These are phyloP conservation scores for Blastobotrys illinoisensis DNA, from an alignment of 1,139 yeast species.

Conservation along the genomic window DNA sequence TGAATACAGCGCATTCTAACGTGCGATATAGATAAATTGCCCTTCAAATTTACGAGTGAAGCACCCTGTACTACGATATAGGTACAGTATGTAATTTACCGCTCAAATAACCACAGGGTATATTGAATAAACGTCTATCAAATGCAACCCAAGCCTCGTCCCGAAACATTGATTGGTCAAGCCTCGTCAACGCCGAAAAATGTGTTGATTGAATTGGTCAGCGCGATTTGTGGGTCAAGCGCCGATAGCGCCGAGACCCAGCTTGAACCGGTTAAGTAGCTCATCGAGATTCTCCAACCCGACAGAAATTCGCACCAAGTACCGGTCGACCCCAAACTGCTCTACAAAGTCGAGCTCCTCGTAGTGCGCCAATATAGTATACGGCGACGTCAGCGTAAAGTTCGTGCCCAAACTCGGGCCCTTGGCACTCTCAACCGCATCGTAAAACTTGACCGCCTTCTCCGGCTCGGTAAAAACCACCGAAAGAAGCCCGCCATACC, in stretches of 20 bases:
- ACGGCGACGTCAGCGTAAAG: conserved; percentile 88
- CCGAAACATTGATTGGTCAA: too few species aligned
- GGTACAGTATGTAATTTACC: too few species aligned
- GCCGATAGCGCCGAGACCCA: conserved; percentile 27
- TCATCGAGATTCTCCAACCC: conserved; percentile 51
- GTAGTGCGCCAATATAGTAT: conserved; percentile 84
- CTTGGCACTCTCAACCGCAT: conserved; percentile 68
- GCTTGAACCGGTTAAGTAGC: conserved; percentile 37
- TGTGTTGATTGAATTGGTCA: background rate
- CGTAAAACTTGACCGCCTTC: conserved; percentile 70
- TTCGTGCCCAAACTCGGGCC: conserved; percentile 96
- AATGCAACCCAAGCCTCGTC: too few species aligned
- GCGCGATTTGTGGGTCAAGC: background rate
- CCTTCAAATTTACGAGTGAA: too few species aligned
- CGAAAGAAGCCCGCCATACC: conserved; percentile 89
- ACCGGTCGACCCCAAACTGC: conserved; percentile 78
- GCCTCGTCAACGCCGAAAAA: too few species aligned
- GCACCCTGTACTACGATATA: too few species aligned
- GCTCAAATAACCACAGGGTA: too few species aligned
- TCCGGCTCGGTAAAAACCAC: conserved; percentile 62
- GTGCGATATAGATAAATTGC: too few species aligned
- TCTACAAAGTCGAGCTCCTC: conserved; percentile 76
- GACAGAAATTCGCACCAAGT: conserved; percentile 75
- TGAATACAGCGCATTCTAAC: too few species aligned
- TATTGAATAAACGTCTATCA: too few species aligned